phyloP scores from a whole-genome alignment of 2,329 filamentous ascomycete species.

The Colletotrichum lindemuthianum region DNA sequence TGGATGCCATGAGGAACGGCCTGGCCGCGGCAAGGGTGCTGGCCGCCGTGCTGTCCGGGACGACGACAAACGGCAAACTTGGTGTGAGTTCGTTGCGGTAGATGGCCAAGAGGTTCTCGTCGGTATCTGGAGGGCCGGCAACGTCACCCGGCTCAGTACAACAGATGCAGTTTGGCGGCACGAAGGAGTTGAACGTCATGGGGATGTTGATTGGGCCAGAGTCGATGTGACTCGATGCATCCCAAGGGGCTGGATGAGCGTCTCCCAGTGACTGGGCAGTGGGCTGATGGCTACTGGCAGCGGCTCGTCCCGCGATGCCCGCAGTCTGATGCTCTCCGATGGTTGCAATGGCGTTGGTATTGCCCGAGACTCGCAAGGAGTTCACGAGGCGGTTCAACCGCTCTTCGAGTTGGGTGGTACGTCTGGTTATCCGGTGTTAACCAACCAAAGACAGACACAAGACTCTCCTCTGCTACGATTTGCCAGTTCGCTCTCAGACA shows the following conservation, averaged over 20 bases:
- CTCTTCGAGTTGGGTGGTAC: conserved; percentile 61
- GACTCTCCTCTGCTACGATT: background rate
- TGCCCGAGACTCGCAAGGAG: conserved; percentile 55
- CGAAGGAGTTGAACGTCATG: conserved; percentile 56
- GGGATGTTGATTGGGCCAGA: conserved; percentile 48
- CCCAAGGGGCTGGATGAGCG: conserved; percentile 16
- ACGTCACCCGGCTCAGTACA: conserved; percentile 52
- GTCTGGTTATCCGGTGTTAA: conserved; percentile 42
- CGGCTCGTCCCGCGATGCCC: background rate
- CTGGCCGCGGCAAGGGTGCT: conserved; percentile 49
- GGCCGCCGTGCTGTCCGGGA: conserved; percentile 50
- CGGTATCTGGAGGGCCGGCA: conserved; percentile 53
- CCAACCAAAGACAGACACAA: background rate
- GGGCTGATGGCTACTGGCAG: background rate
- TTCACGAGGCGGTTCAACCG: conserved; percentile 60
- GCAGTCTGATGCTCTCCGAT: background rate
- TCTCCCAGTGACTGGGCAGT: background rate
- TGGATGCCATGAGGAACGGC: conserved; percentile 60
- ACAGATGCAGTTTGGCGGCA: conserved; percentile 59
- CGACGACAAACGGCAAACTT: conserved; percentile 58
- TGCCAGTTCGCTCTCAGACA: background rate
- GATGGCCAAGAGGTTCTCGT: conserved; percentile 56
- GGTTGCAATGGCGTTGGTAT: conserved; percentile 39
- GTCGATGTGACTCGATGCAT: conserved; percentile 34
- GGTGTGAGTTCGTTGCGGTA: conserved; percentile 56